Percentiles rank a stretch among this genome's conserved stretches.
Conservation (phyloP, 495 filamentous ascomycete genomes). For the Aspergillus cristatus region DNA sequence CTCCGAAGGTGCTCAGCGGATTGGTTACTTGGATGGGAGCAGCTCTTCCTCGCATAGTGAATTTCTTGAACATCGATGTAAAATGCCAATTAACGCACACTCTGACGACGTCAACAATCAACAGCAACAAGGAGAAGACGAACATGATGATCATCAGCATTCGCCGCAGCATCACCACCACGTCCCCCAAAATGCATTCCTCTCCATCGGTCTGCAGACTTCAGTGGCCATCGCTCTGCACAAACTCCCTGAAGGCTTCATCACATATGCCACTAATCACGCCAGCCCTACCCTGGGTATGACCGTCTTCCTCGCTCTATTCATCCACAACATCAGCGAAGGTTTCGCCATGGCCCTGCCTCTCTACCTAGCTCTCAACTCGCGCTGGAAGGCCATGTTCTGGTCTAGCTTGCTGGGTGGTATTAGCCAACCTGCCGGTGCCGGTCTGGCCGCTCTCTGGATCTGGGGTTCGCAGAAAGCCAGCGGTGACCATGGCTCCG, state of each 20-base stretch:
- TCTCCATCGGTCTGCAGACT: constrained; percentile 88
- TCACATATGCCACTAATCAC: constrained; percentile 97
- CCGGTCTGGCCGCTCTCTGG: constrained; percentile 75
- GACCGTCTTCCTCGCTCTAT: constrained; percentile 87
- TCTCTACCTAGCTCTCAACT: constrained; percentile 76
- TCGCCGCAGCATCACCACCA: constrained; percentile 74
- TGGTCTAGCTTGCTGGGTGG: constrained; percentile 81
- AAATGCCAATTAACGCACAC: no score
- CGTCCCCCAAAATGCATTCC: constrained; percentile 88
- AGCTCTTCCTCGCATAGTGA: constrained; percentile 5
- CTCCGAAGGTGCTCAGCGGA: background rate
- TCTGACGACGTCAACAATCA: background rate
- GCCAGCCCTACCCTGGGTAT: constrained; percentile 81
- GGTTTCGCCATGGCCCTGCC: constrained; percentile 92
- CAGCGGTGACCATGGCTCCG: constrained; percentile 34
- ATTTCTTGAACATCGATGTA: no score
- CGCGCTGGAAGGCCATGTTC: constrained; percentile 66
- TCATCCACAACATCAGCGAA: constrained; percentile 96
- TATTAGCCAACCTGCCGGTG: constrained; percentile 76
- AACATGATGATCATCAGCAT: constrained; percentile 14
- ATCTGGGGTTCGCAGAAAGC: constrained; percentile 51
- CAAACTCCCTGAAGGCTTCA: constrained; percentile 96
- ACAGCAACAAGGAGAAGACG: constrained; percentile 13
- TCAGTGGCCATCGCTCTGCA: constrained; percentile 90
- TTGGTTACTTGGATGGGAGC: background rate